Base-by-base conservation (phyloP, 2,329 filamentous ascomycete species). In the Fusarium sp. region DNA sequence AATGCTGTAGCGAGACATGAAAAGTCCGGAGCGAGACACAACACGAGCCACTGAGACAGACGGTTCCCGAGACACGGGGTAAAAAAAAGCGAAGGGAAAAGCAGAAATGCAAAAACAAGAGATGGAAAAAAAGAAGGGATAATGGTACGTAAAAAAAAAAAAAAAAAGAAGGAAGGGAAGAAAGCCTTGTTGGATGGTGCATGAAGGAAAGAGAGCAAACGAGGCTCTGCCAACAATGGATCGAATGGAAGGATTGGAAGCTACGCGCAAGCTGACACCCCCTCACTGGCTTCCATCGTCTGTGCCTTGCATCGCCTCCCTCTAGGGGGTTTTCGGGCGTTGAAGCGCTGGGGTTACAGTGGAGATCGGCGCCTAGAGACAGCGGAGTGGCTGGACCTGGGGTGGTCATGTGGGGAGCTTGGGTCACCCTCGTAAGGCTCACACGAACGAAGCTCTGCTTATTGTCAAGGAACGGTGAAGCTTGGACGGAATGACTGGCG, bases 41-140 rank as follows among this genome's bases (percentile, higher is more conserved):
- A 67, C 56, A 64, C 23, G 18, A 64, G 55, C 36, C 29, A 50
- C 40, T 62, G 51, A 66, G 61, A 66, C 68, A 63, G 16, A 20
- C 27, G 49, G 27, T 27, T n/a, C 16, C 57, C 44, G 60, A 69
- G 68, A 64, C 57, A 60, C 44, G 44, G 54, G 25, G 29, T 8
- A 31, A 8, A 29, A 8, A 25, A 29, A 29, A 50, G 25, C 25
- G 25, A 31, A 18, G 11, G 27, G 46, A 31, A 36, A 36, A 65
- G 50, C 14, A 25, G 25, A 29, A 18, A 51, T 23, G 33, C 18
- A 29, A 18, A 58, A 53, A 59, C 27, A 38, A 23, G 58, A 70
- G 53, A 57, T 27, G 23, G 27, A 27, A 42, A 44, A 50, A 62
- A 54, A 14, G 27, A 33, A 38, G 23, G 23, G 27, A 61, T 11